Conservation (phyloP, 768 basidiomycete species). For the Trametes meyenii region DNA sequence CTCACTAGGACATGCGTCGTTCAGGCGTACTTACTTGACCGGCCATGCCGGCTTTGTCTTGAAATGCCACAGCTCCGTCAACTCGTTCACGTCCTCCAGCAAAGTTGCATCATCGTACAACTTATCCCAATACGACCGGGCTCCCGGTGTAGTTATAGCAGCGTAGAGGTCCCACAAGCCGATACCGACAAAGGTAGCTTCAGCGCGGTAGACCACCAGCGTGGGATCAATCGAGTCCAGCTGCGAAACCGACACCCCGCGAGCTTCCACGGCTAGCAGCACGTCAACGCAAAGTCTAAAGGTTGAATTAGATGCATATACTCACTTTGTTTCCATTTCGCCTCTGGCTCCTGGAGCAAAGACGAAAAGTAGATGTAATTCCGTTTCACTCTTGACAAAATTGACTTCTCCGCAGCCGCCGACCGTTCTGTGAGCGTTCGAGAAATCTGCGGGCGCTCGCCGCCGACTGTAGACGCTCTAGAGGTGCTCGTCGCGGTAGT, state of each 20-base stretch:
- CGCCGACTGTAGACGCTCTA: conserved; percentile 26
- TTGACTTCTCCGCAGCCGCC: conserved; percentile 73
- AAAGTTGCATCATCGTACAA: conserved; percentile 84
- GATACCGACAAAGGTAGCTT: conserved; percentile 96
- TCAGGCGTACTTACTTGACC: conserved; percentile 63
- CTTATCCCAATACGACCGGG: conserved; percentile 85
- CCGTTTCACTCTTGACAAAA: conserved; percentile 83
- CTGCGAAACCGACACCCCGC: conserved; percentile 93
- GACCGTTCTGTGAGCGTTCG: conserved; percentile 48
- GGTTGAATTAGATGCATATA: conserved; percentile 12
- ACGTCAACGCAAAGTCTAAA: background rate
- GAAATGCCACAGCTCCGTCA: conserved; percentile 92
- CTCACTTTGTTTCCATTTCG: conserved; percentile 92
- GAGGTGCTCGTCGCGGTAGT: conserved; percentile 47
- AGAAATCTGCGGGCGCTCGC: conserved; percentile 38
- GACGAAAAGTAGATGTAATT: conserved; percentile 99
- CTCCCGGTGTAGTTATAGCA: conserved; percentile 84
- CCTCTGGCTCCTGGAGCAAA: conserved; percentile 94
- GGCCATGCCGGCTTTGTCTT: conserved; percentile 94
- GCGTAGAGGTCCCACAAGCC: conserved; percentile 94
- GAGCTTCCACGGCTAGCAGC: conserved; percentile 69
- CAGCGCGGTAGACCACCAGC: conserved; percentile 92
- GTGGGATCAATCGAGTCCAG: conserved; percentile 97
- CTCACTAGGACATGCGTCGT: conserved; percentile 17
- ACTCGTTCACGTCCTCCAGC: conserved; percentile 86